These are phyloP conservation scores for Clarkia xantiana DNA, from an alignment of 345 rosid genomes.

Conservation along the genomic window DNA sequence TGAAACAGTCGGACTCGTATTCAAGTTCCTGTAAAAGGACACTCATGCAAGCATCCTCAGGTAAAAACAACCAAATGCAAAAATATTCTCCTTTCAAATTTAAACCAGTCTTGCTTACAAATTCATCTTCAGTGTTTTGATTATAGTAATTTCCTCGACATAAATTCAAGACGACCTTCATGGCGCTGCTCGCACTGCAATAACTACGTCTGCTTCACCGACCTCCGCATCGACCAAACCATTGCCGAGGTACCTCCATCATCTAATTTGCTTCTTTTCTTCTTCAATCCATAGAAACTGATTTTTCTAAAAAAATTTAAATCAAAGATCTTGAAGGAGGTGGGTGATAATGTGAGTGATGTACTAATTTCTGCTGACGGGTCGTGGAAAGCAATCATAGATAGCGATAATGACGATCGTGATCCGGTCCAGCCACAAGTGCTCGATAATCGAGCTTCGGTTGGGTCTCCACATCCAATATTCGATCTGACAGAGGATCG, in stretches of 20 bases:
- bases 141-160: slow-evolving; percentile 50
- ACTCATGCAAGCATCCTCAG: slow-evolving; percentile 87
- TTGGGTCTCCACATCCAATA: slow-evolving; percentile 14
- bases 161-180: slow-evolving; percentile 76
- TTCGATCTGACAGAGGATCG: slow-evolving; percentile 53
- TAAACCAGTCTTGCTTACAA: neutral
- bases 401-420: slow-evolving; percentile 20
- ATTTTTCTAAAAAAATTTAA: slow-evolving; percentile 5
- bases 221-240: slow-evolving; percentile 67
- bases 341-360: slow-evolving; percentile 38
- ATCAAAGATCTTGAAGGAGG: slow-evolving; percentile 58
- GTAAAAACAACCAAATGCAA: slow-evolving; percentile 21
- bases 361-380: slow-evolving; percentile 68
- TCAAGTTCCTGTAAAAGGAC: slow-evolving; percentile 73
- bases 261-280: too few relatives aligned
- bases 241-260: slow-evolving; percentile 57
- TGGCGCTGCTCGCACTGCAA: slow-evolving; percentile 98
- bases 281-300: neutral
- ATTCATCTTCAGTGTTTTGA: slow-evolving; percentile 57
- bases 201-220: slow-evolving; percentile 58
- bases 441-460: slow-evolving; percentile 25
- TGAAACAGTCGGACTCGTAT: slow-evolving; percentile 56
- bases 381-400: slow-evolving; percentile 66
- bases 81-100: slow-evolving; percentile 1
- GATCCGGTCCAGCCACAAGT: slow-evolving; percentile 11